Evolutionary conservation across 2,329 filamentous ascomycete species (phyloP), one percentile per base, ranked within the genome.

Genomic region (Chlorencoelia australis): DNA sequence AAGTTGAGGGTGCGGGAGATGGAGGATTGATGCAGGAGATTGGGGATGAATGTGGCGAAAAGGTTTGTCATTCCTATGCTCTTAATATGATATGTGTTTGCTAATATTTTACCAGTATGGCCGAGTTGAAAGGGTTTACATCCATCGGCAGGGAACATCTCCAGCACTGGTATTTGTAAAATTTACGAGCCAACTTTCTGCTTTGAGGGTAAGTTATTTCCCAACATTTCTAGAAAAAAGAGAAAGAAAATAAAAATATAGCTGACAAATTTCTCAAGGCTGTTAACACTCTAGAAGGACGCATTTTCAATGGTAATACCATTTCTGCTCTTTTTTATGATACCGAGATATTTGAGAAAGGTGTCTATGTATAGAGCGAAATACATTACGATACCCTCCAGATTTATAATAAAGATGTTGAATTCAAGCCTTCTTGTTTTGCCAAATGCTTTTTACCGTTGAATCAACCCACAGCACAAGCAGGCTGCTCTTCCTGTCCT

Each of bases 1-100:
- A 95, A 58, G 75, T 94, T 32, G 73, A 79, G 41, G 63, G 68
- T 9, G 61, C 65, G 13, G 69, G 75, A 21, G 69, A 70, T 36
- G 67, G 66, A 9, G 75, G 75, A 0, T 64, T 98, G 33, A 79
- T 89, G 49, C 89, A 96, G 62, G 88, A 95, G 58, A 95, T 98
- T 59, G 91, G 91, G 5, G 85, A 95, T 53, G 85, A 94, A 56
- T 95, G 93, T 59, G 79, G 79, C 33, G 76, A 85, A 46, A 87
- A 88, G 69, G 74, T 79, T 54, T 47, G 55, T 45, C n/a, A 4
- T 6, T 8, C 17, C 36, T 18, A 26, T 14, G 10, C 4, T 30
- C 25, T 18, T n/a, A 19, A 18, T 32, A 37, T 42, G 35, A 45
- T 20, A 15, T 14, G 14, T 22, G 10, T 11, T 30, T 10, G 21